phyloP scores from a whole-genome alignment of 495 filamentous ascomycete genomes.

The Podospora tetraspora region DNA sequence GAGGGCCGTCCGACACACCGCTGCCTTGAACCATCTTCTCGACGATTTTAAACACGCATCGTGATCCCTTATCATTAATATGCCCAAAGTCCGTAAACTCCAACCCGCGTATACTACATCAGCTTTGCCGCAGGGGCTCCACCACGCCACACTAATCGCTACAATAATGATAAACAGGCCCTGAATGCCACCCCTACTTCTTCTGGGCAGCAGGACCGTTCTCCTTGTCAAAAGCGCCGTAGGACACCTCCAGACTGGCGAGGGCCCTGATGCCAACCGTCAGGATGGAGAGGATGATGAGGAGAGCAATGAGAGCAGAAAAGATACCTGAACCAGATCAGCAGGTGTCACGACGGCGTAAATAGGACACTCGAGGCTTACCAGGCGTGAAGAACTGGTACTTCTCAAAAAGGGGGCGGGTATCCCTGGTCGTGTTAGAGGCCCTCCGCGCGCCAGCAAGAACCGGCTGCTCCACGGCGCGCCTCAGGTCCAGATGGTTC shows the following conservation, averaged over 20 bases:
- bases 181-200: constrained; percentile 49
- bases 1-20: neutral
- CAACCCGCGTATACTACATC: constrained; percentile 15
- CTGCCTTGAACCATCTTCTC: neutral
- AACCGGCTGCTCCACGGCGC: constrained; percentile 17
- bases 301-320: constrained; percentile 58
- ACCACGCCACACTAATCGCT: neutral
- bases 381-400: constrained; percentile 86
- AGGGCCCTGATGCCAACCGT: constrained; percentile 72
- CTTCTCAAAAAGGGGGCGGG: constrained; percentile 71
- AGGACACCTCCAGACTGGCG: constrained; percentile 75
- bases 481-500: constrained; percentile 45
- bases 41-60: neutral
- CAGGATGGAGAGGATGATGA: constrained; percentile 69
- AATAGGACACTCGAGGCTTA: constrained; percentile 6
- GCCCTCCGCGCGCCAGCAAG: constrained; percentile 14
- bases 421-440: constrained; percentile 24
- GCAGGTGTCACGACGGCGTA: neutral
- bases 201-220: constrained; percentile 81
- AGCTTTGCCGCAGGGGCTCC: constrained; percentile 1
- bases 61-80: constrained; percentile 11
- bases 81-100: constrained; percentile 19
- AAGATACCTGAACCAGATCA: constrained; percentile 52
- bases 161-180: neutral
- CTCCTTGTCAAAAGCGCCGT: constrained; percentile 94